These are phyloP conservation scores for Ilyonectria mors-panacis DNA, from an alignment of 2,329 filamentous ascomycete genomes.

Conservation along the genomic window DNA sequence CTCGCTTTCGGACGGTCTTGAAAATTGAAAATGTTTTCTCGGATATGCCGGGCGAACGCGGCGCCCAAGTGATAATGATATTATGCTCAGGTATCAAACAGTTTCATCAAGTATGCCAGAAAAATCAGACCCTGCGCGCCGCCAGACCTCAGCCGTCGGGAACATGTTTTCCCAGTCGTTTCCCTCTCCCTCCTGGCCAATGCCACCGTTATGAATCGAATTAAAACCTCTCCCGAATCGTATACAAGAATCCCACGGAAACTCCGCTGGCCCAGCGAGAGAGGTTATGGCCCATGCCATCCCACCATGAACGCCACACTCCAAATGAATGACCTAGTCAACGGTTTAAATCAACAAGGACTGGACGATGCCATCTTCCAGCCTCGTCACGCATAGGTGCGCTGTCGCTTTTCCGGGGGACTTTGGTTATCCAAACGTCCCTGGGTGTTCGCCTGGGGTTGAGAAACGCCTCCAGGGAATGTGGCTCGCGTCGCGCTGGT, in stretches of 20 bases:
- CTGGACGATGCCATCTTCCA: constrained; percentile 16
- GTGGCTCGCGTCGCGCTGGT: constrained; percentile 49
- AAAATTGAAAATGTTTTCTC: constrained; percentile 9
- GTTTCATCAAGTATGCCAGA: constrained; percentile 39
- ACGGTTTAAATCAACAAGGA: constrained; percentile 36
- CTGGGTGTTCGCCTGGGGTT: constrained; percentile 34
- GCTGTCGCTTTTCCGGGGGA: constrained; percentile 67
- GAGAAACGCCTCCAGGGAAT: constrained; percentile 45
- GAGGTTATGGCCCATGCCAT: constrained; percentile 27
- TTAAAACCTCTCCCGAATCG: constrained; percentile 35
- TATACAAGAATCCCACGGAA: constrained; percentile 30
- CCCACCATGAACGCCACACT: constrained; percentile 46
- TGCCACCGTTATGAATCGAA: constrained; percentile 34
- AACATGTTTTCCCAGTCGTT: constrained; percentile 28
- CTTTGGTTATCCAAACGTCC: constrained; percentile 59
- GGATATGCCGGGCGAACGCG: background rate
- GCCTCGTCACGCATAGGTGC: constrained; percentile 49
- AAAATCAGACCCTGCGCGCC: constrained; percentile 36
- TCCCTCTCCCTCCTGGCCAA: constrained; percentile 28
- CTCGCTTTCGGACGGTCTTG: background rate
- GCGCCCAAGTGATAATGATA: constrained; percentile 38
- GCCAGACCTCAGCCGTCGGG: constrained; percentile 23
- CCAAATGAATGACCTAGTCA: constrained; percentile 39
- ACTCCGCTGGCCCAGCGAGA: constrained; percentile 20
- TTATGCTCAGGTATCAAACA: constrained; percentile 49